phyloP scores from a whole-genome alignment of 192 early-diverging fungal species.

The Linnemannia zychae region DNA sequence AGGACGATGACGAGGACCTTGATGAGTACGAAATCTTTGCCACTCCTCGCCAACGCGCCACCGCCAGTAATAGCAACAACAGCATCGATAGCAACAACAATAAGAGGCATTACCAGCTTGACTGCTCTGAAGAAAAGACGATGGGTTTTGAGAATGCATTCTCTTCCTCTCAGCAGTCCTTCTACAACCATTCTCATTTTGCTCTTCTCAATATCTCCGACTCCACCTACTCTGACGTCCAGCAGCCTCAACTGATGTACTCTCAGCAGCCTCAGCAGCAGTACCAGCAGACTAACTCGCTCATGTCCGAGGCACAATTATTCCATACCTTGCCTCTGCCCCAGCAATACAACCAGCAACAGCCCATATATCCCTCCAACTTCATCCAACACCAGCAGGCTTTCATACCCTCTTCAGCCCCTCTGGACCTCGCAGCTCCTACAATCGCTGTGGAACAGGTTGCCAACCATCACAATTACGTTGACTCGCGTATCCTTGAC shows the following conservation, averaged over 20 bases:
- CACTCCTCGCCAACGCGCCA: constrained; percentile 1
- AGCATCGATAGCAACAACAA: background rate
- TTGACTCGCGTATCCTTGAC: background rate
- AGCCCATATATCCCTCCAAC: background rate
- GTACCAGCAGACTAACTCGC: background rate
- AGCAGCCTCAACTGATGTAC: background rate
- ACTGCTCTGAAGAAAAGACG: background rate
- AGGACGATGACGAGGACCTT: constrained; percentile 28
- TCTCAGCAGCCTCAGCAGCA: background rate
- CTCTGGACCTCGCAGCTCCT: background rate
- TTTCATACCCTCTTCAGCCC: background rate
- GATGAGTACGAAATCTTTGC: constrained; percentile 23
- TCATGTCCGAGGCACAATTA: background rate
- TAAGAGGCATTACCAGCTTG: background rate
- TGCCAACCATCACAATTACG: background rate
- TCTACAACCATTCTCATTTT: background rate
- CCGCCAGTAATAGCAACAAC: background rate
- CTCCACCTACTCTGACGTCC: background rate
- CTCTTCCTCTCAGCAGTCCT: background rate
- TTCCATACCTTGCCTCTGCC: background rate
- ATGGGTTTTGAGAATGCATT: background rate
- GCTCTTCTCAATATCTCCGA: background rate
- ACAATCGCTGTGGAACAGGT: background rate
- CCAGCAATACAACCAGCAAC: background rate
- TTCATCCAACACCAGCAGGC: background rate